These are phyloP conservation scores for Tripterygium wilfordii DNA, from an alignment of 177 flowering plant genomes.

Conservation along the genomic window DNA sequence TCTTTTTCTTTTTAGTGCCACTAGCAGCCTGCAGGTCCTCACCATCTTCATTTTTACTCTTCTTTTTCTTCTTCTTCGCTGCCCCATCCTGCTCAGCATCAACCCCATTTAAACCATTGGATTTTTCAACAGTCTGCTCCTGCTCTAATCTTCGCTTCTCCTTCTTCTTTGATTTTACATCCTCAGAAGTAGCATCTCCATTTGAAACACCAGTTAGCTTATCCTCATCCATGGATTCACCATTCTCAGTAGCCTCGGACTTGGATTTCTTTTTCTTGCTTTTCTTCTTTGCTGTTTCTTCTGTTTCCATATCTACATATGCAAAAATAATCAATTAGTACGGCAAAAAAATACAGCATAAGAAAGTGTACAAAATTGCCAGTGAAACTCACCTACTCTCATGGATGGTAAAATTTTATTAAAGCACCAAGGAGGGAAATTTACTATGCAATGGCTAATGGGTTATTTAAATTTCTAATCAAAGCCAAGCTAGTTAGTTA, in stretches of 20 bases:
- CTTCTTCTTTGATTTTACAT: constrained; percentile 45
- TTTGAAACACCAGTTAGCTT: constrained; percentile 19
- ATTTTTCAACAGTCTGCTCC: constrained; percentile 13
- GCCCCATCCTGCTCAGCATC: constrained; percentile 27
- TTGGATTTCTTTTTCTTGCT: constrained; percentile 69
- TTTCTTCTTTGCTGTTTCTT: constrained; percentile 45
- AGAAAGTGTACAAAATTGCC: too few relatives aligned
- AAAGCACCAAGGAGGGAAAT: too few relatives aligned
- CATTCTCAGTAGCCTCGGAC: constrained; percentile 19
- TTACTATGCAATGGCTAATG: too few relatives aligned
- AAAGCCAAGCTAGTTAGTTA: too few relatives aligned
- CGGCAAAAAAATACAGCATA: too few relatives aligned
- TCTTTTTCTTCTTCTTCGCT: constrained; percentile 63
- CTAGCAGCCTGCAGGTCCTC: constrained; percentile 33
- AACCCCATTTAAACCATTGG: constrained; percentile 23
- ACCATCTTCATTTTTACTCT: constrained; percentile 29
- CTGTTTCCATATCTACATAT: constrained; percentile 33
- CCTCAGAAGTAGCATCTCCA: constrained; percentile 27
- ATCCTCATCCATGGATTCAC: constrained; percentile 33
- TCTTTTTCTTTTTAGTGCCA: constrained; percentile 50
- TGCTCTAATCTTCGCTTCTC: constrained; percentile 21
- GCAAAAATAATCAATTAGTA: too few relatives aligned
- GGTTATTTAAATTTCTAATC: too few relatives aligned
- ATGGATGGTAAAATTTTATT: too few relatives aligned
- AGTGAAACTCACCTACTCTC: too few relatives aligned